These are phyloP conservation scores for Hibiscus tridactylites DNA, from an alignment of 345 rosid species.

Conservation along the genomic window DNA sequence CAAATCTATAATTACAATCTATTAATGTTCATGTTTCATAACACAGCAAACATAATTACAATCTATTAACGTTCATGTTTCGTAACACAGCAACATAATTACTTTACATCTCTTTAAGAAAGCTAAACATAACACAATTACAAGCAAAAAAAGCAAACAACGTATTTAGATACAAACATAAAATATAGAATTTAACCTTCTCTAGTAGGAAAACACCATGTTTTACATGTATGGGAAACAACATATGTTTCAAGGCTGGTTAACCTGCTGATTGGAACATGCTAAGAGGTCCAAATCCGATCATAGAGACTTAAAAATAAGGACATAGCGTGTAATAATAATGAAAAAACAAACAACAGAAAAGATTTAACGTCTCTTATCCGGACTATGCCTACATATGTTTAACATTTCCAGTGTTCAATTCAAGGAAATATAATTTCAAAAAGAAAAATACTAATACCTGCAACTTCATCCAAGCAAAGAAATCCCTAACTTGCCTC, in stretches of 20 bases:
- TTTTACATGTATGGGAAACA: neutral
- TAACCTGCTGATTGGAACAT: neutral
- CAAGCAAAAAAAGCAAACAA: neutral
- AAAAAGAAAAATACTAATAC: slow-evolving; percentile 11
- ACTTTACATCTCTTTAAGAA: neutral
- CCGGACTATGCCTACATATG: neutral
- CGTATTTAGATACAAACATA: neutral
- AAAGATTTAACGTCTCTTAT: neutral
- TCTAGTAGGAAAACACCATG: neutral
- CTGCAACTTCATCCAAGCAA: slow-evolving; percentile 95
- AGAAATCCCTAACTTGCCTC: slow-evolving; percentile 75
- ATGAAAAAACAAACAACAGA: neutral
- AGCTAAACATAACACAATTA: neutral
- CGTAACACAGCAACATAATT: neutral
- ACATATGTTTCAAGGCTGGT: neutral
- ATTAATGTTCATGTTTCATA: slow-evolving; percentile 15
- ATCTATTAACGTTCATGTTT: slow-evolving; percentile 16
- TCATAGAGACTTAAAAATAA: neutral
- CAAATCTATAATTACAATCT: slow-evolving; percentile 32
- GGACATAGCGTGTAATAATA: neutral
- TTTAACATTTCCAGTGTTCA: neutral
- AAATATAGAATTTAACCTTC: neutral
- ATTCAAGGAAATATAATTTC: neutral
- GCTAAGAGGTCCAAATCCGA: neutral
- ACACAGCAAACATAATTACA: slow-evolving; percentile 2